Evolutionary conservation across 345 rosid genomes (phyloP).

Genomic region (Camelina sativa): DNA sequence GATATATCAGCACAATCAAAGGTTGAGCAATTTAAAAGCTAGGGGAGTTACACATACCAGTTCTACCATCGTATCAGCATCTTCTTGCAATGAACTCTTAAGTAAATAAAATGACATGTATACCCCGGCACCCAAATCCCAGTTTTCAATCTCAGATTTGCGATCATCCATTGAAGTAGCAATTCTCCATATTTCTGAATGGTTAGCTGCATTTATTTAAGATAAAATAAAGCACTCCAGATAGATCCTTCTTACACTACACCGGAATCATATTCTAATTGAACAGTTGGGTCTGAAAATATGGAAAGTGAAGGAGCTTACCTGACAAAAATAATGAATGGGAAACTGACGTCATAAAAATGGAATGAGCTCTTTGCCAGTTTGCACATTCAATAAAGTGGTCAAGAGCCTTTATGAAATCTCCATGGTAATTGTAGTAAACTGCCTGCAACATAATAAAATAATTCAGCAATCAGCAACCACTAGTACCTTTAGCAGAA

Average conservation of each 20-base stretch:
- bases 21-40: slow-evolving; percentile 13
- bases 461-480: slow-evolving; percentile 15
- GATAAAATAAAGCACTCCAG: slow-evolving; percentile 9
- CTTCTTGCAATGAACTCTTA: slow-evolving; percentile 67
- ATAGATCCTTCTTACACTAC: slow-evolving; percentile 19
- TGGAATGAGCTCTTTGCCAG: slow-evolving; percentile 93
- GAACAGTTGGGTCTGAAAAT: slow-evolving; percentile 11
- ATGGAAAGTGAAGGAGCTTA: slow-evolving; percentile 40
- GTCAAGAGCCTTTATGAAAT: slow-evolving; percentile 78
- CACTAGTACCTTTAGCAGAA: slow-evolving; percentile 15
- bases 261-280: slow-evolving; percentile 7
- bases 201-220: slow-evolving; percentile 58
- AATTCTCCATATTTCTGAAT: slow-evolving; percentile 79
- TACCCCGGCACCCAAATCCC: slow-evolving; percentile 96
- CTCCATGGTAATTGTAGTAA: slow-evolving; percentile 68
- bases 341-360: slow-evolving; percentile 76
- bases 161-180: slow-evolving; percentile 82
- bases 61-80: slow-evolving; percentile 52
- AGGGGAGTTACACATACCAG: slow-evolving; percentile 52
- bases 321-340: slow-evolving; percentile 80
- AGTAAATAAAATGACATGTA: slow-evolving; percentile 74
- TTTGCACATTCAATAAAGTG: slow-evolving; percentile 81
- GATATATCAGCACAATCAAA: slow-evolving; percentile 3
- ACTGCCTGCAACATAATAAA: slow-evolving; percentile 63
- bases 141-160: slow-evolving; percentile 92